Evolutionary conservation across 768 basidiomycete species (phyloP), one percentile per base, ranked within the genome.

Genomic region (Floccularia luteovirens): DNA sequence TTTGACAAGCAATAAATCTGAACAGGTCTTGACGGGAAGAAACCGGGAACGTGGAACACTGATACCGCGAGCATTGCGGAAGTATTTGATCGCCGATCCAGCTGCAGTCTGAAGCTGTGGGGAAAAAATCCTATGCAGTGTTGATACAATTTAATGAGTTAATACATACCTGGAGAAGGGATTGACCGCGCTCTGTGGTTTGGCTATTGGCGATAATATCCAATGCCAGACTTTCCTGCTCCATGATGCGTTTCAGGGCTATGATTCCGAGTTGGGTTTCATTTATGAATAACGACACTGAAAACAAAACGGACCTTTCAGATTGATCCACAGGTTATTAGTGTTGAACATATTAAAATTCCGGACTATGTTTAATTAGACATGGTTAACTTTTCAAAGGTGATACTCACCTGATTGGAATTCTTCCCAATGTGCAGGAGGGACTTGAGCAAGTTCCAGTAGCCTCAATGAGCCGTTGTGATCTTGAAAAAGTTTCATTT

Each of bases 11-110:
- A 94, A 72, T 36, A 93, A 66, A 57, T 89, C 86, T 23, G 90
- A 93, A 63, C 87, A 91, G 43, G 75, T 82, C 73, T 85, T 85
- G 27, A 88, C 86, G 25, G 91, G 90, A 55, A 98, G 74, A 82
- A 96, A 96, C 43, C 94, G 88, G 43, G 74, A 79, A 41, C 91
- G 82, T 39, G 94, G 91, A 32, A 97, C 94, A 67, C 92, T 94
- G 64, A 96, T 84, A 45, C 90, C 93, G 55, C 85, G 86, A 4
- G 87, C 90, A 58, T 83, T 83, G 60, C 75, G 82, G 71, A 93
- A 93, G 65, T 93, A 81, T 70, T 92, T 92, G 75, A 85, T 79
- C 32, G 92, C 92, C 25, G 88, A 90, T 59, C 93, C 92, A 39
- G 91, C 88, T 27, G 91, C 90, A 17, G 87, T 91, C 67, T 91